Percentiles rank a stretch among this genome's conserved stretches.
Conservation (phyloP, 1,284 basidiomycete genomes). For the Chalciporus sp. region DNA sequence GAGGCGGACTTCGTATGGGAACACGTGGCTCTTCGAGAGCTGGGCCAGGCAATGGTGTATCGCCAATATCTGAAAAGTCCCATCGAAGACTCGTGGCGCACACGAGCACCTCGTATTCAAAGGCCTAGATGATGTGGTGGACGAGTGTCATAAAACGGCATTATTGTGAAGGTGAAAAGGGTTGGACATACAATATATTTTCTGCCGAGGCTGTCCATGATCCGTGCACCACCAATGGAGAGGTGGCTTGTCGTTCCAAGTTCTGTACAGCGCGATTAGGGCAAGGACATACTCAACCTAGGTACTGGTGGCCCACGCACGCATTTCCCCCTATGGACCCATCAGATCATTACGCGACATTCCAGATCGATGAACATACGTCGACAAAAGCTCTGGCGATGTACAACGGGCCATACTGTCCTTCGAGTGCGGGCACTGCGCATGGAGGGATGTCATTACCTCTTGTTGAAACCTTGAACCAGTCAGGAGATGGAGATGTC, state of each 20-base stretch:
- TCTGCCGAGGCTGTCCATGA: constrained; percentile 15
- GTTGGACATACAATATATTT: constrained; percentile 14
- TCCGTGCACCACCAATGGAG: constrained; percentile 15
- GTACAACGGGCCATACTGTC: constrained; percentile 16
- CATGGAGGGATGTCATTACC: constrained; percentile 26
- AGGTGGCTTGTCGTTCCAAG: constrained; percentile 22
- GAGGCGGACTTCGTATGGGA: not conserved
- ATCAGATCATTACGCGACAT: constrained; percentile 9
- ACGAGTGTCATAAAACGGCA: not conserved
- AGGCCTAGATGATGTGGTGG: constrained; percentile 13
- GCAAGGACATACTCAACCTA: not conserved
- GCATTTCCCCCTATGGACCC: constrained; percentile 19
- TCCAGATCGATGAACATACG: constrained; percentile 6
- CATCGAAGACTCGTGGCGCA: constrained; percentile 27
- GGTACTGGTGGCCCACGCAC: constrained; percentile 13
- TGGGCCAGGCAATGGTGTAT: not conserved
- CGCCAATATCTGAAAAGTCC: not conserved
- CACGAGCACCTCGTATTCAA: constrained; percentile 29
- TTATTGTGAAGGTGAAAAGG: not conserved
- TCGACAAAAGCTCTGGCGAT: constrained; percentile 20
- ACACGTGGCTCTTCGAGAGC: not conserved
- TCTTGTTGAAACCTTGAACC: constrained; percentile 16
- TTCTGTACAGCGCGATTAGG: constrained; percentile 8
- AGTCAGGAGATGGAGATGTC: not conserved
- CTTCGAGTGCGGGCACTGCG: constrained; percentile 20